Evolutionary conservation across 352 stramenopile genomes (phyloP), one percentile per base, ranked within the genome.

Genomic region (Phytopythium ostracodes): DNA sequence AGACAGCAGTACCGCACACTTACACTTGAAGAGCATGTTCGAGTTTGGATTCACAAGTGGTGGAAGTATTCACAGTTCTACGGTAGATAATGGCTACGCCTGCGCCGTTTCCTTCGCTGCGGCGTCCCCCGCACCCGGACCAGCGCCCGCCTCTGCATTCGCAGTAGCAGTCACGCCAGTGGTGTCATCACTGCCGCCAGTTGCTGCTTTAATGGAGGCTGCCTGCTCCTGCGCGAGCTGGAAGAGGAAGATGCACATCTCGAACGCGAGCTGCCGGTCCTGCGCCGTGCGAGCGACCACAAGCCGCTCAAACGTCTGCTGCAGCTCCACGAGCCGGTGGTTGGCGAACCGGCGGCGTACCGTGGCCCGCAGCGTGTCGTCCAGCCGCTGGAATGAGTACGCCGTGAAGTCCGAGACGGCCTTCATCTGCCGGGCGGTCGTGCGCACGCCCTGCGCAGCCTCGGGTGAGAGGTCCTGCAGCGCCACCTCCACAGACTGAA

Each of bases 301-400:
- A 10, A 91, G 58, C 33, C 71, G 76, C 56, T 91, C 79, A 36
- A 91, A 92, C 15, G 70, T 74, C 38, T 81, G 75, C 66, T 92
- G 83, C 27, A 91, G 64, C 47, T 88, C 79, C 6, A 85, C 75
- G 12, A 91, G 65, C 17, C 81, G 75, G 55, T 89, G 79, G 47
- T 87, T 78, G 20, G 69, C 36, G 51, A 91, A 91, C 22, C 78
- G 83, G 50, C 73, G 60, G 6, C 68, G 63, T 59, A 89, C 80
- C 14, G 56, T 77, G 31, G 67, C 63, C 2, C 76, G 72, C 31
- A 72, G 50, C 0, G 57, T 47, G 27, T 81, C 77, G 47, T 88
- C 76, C 36, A 92, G 70, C 24, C 73, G 59, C 44, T 73, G 58
- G 60, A 92, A 90, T 1, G 58, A 46, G 49, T 83, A 92, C 8